A percentile compares a stretch with the other conserved stretches of the same genome.
Evolutionary conservation across 1,284 basidiomycete species (phyloP).

Genomic region (Hortiboletus rubellus): DNA sequence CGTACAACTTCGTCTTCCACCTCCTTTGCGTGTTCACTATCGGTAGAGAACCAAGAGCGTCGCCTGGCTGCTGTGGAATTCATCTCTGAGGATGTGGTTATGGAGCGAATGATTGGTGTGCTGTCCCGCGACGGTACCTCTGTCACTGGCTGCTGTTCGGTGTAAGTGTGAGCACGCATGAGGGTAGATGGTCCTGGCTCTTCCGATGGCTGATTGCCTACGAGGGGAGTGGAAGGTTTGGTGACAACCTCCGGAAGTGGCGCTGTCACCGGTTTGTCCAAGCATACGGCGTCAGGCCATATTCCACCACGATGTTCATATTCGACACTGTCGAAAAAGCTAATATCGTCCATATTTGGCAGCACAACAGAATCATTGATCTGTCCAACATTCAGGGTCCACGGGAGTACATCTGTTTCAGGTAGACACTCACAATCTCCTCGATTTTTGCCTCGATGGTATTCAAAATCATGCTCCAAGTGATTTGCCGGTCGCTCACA

Average conservation of each 20-base stretch:
- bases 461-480: constrained; percentile 89
- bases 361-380: constrained; percentile 91
- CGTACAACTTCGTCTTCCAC: constrained; percentile 23
- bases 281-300: constrained; percentile 76
- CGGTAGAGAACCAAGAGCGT: constrained; percentile 42
- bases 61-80: constrained; percentile 27
- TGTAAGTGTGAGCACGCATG: constrained; percentile 34
- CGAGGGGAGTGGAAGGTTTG: neutral
- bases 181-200: constrained; percentile 23
- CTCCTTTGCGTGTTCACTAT: constrained; percentile 28
- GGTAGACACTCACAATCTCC: constrained; percentile 71
- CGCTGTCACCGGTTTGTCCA: constrained; percentile 35
- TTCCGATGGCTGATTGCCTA: constrained; percentile 12
- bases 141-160: constrained; percentile 31
- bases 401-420: neutral
- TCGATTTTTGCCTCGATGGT: constrained; percentile 88
- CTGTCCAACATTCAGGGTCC: constrained; percentile 41
- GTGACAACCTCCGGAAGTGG: constrained; percentile 6
- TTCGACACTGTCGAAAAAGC: constrained; percentile 84
- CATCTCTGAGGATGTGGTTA: constrained; percentile 16
- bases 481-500: constrained; percentile 89
- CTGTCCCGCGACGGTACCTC: constrained; percentile 16
- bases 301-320: constrained; percentile 83
- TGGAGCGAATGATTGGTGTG: constrained; percentile 18
- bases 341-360: constrained; percentile 97